A percentile compares a stretch with the other conserved stretches of the same genome.
phyloP scores from a whole-genome alignment of 1,139 yeast genomes.

The Debaryomyces nepalensis region DNA sequence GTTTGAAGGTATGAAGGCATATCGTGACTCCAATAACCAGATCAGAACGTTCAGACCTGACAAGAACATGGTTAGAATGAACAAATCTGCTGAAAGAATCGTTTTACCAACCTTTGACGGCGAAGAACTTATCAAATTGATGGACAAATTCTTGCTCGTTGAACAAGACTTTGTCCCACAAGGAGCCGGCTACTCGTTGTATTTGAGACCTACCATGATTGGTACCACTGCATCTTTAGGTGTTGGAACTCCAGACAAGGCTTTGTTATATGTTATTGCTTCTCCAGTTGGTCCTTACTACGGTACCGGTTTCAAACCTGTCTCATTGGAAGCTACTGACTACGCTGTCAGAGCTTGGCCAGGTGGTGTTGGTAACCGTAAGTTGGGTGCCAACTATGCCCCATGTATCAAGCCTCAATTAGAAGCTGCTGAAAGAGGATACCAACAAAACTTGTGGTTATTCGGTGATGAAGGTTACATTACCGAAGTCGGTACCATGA shows the following conservation, averaged over 20 bases:
- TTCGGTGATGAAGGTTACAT: slow-evolving; percentile 88
- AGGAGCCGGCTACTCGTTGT: slow-evolving; percentile 86
- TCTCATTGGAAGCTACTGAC: slow-evolving; percentile 89
- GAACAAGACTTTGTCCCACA: slow-evolving; percentile 82
- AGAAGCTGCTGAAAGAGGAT: slow-evolving; percentile 87
- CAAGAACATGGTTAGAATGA: slow-evolving; percentile 90
- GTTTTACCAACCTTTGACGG: slow-evolving; percentile 84
- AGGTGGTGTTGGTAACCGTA: slow-evolving; percentile 95
- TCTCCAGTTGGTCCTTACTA: slow-evolving; percentile 96
- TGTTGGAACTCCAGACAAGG: slow-evolving; percentile 78
- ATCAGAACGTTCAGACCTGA: slow-evolving; percentile 88
- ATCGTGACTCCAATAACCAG: slow-evolving; percentile 68
- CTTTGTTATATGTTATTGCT: slow-evolving; percentile 81
- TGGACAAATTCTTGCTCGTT: slow-evolving; percentile 71
- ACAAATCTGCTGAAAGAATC: slow-evolving; percentile 83
- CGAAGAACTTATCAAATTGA: slow-evolving; percentile 72
- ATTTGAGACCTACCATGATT: slow-evolving; percentile 91
- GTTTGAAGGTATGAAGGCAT: slow-evolving; percentile 97
- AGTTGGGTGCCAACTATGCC: slow-evolving; percentile 97
- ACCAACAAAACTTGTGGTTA: slow-evolving; percentile 94
- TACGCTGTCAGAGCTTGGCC: slow-evolving; percentile 99
- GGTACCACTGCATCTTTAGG: slow-evolving; percentile 91
- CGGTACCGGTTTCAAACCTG: slow-evolving; percentile 92
- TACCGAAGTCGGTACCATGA: slow-evolving; percentile 98
- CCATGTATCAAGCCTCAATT: slow-evolving; percentile 90